Base-by-base conservation (phyloP, 164 flowering plant genomes). In the Chimonanthus praecox region DNA sequence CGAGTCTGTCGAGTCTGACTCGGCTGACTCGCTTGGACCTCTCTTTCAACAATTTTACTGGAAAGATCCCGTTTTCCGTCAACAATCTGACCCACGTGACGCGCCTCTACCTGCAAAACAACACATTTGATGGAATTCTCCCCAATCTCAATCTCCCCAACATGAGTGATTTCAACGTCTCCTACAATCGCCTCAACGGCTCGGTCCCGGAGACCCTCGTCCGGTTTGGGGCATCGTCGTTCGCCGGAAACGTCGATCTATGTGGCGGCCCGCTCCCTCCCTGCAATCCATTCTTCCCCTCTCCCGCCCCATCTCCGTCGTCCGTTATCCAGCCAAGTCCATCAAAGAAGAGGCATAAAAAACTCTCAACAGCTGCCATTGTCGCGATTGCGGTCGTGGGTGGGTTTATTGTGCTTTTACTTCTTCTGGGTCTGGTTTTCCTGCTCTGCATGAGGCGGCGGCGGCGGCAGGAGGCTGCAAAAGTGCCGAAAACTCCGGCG, bases 141-240 rank as follows among this genome's bases (percentile, higher is more conserved):
- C 96, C 97, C 0, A 85, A 86, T 80, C 78, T 94, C 71, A 73
- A 75, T 54, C 68, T 76, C 13, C 20, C 67, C 2, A 65, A 71
- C 2, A 67, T 92, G 70, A 44, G 0, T 0, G 54, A 54, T 7
- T 88, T 92, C 76, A 86, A 88, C 71, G 88, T 94, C 0, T 82
- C 93, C 0, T 74, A 88, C 76, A 93, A 93, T 82, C 78, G 73
- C 0, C 81, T 93, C 66, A 90, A 88, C 71, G 98, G 98, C 9
- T 91, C 98, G 10, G 84, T 93, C 43, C 98, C 98, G 0, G 15
- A 33, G 1, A 68, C 83, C 1, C 78, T 93, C 0, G 15, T 74
- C 7, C 78, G 73, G 61, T 93, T 90, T 72, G 80, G 84, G 0
- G 74, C 70, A 0, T 68, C 85, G 0, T 73, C 97, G 0, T 94